Conservation (phyloP, 768 basidiomycete species). For the Dictyophora rubrovolvata region DNA sequence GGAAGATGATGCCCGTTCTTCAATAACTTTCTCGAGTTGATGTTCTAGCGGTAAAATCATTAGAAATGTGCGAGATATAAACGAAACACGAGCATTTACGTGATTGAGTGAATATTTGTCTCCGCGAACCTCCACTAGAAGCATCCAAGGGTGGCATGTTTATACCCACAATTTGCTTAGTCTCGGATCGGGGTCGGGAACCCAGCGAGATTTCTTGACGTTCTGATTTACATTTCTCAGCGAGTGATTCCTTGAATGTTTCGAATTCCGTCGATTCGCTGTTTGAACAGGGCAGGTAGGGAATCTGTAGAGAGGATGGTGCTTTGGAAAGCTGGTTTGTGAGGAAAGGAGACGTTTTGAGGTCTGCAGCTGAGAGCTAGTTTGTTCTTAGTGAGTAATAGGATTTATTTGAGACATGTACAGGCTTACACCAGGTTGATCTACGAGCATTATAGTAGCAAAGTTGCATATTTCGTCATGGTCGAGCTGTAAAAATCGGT, state of each 20-base stretch:
- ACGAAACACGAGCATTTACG: not conserved
- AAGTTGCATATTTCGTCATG: constrained; percentile 43
- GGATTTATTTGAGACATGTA: not conserved
- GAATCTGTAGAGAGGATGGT: constrained; percentile 49
- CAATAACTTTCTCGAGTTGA: constrained; percentile 39
- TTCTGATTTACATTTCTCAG: constrained; percentile 44
- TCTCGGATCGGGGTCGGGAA: constrained; percentile 23
- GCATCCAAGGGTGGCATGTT: constrained; percentile 40
- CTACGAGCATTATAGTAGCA: constrained; percentile 56
- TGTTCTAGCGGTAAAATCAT: constrained; percentile 25
- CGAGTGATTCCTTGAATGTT: constrained; percentile 33
- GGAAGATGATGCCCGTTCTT: constrained; percentile 35
- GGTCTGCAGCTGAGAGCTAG: constrained; percentile 48
- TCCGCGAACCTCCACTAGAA: constrained; percentile 13
- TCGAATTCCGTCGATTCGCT: constrained; percentile 20
- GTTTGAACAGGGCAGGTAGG: constrained; percentile 36
- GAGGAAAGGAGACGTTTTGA: constrained; percentile 53
- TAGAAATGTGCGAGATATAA: not conserved
- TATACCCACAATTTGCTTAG: constrained; percentile 49
- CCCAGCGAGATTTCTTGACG: constrained; percentile 23
- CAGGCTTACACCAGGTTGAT: constrained; percentile 60
- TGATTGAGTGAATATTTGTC: not conserved
- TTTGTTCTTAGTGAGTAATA: not conserved
- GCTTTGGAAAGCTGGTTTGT: constrained; percentile 37
- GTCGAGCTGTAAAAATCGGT: constrained; percentile 8